phyloP scores from a whole-genome alignment of 2,329 filamentous ascomycete species.

The Colletotrichum coccodes region DNA sequence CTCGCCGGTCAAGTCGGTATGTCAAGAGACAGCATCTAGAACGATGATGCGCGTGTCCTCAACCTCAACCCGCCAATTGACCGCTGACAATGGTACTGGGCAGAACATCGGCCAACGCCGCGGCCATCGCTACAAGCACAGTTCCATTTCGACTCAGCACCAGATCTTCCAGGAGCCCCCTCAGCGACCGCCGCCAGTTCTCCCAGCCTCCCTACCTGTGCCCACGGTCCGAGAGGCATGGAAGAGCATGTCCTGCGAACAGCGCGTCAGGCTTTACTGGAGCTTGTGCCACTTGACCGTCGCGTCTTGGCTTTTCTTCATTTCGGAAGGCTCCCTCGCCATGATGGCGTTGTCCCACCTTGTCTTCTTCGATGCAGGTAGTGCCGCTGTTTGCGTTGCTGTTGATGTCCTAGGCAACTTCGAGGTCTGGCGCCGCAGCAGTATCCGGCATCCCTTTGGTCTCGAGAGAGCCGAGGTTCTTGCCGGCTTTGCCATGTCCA shows the following conservation, averaged over 20 bases:
- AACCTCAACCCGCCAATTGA: not conserved
- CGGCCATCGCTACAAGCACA: slow-evolving; percentile 98
- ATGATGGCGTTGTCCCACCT: slow-evolving; percentile 93
- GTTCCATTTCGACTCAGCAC: slow-evolving; percentile 86
- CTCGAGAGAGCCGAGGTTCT: slow-evolving; percentile 93
- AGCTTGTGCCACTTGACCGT: slow-evolving; percentile 88
- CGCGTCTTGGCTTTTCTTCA: slow-evolving; percentile 86
- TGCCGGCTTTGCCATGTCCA: slow-evolving; percentile 94
- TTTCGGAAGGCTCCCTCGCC: slow-evolving; percentile 84
- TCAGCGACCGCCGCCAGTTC: slow-evolving; percentile 83
- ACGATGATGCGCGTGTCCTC: slow-evolving; percentile 7
- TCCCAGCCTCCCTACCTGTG: slow-evolving; percentile 91
- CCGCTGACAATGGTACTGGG: slow-evolving; percentile 23
- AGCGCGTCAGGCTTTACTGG: slow-evolving; percentile 86
- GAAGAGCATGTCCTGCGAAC: slow-evolving; percentile 88
- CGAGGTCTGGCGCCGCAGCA: slow-evolving; percentile 95
- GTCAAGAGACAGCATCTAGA: slow-evolving; percentile 39
- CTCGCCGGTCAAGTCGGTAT: slow-evolving; percentile 80
- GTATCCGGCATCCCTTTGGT: slow-evolving; percentile 92
- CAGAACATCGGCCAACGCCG: slow-evolving; percentile 91
- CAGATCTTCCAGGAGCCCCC: slow-evolving; percentile 97
- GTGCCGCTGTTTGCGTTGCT: slow-evolving; percentile 88
- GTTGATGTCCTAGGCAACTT: slow-evolving; percentile 97
- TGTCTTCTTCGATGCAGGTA: slow-evolving; percentile 94
- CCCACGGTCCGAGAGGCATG: slow-evolving; percentile 90